Conservation (phyloP, 1,284 basidiomycete species). For the Phellopilus nigrolimitatus region DNA sequence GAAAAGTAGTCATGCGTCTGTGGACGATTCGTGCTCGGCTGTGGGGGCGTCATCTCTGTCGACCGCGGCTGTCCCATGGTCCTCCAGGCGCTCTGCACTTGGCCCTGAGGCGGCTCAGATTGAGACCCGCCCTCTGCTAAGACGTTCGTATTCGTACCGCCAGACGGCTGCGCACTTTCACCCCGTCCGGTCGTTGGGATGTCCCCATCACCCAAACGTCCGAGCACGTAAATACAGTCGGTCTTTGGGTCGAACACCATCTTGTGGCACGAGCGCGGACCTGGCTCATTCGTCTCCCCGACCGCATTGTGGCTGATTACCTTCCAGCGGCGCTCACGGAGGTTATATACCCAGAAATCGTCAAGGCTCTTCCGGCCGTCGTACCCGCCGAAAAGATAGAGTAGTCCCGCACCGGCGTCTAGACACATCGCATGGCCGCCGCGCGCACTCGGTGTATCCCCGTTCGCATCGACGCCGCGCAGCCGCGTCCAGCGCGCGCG, state of each 20-base stretch:
- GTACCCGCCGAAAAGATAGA: slow-evolving; percentile 82
- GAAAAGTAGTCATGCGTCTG: slow-evolving; percentile 29
- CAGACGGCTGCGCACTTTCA: neutral
- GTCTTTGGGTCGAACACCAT: slow-evolving; percentile 74
- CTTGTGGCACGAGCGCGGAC: slow-evolving; percentile 74
- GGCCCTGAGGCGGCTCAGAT: neutral
- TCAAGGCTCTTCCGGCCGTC: slow-evolving; percentile 69
- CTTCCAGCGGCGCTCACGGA: slow-evolving; percentile 60
- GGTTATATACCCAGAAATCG: slow-evolving; percentile 77
- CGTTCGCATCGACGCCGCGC: slow-evolving; percentile 52
- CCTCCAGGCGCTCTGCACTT: slow-evolving; percentile 15
- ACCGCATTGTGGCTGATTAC: slow-evolving; percentile 54
- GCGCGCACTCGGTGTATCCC: slow-evolving; percentile 56
- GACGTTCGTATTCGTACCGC: neutral
- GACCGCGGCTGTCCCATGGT: slow-evolving; percentile 10
- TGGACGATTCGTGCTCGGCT: neutral
- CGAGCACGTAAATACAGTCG: slow-evolving; percentile 69
- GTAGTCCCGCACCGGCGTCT: slow-evolving; percentile 55
- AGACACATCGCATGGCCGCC: slow-evolving; percentile 84
- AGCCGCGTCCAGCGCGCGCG: slow-evolving; percentile 56
- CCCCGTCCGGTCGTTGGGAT: slow-evolving; percentile 24
- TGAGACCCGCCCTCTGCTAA: neutral
- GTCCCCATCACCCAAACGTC: slow-evolving; percentile 53
- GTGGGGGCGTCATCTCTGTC: slow-evolving; percentile 11
- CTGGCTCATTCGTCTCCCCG: slow-evolving; percentile 59